Evolutionary conservation across 805 yeast genomes (phyloP).

Genomic region (Yueomyces sinensis): DNA sequence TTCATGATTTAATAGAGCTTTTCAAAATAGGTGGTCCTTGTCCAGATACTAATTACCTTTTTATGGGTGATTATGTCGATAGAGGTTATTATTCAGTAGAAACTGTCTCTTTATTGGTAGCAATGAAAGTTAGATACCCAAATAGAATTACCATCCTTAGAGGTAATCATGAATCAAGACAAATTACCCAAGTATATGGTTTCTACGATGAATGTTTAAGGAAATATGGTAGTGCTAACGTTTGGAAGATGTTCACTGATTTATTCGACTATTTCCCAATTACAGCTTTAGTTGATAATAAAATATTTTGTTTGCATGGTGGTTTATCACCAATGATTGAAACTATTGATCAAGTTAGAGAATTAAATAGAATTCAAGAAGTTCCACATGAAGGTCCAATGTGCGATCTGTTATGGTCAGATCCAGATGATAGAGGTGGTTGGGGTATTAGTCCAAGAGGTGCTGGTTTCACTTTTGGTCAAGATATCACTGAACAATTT

Average conservation of each 20-base stretch:
- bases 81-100: constrained; percentile 74
- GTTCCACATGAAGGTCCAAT: constrained; percentile 97
- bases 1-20: constrained; percentile 85
- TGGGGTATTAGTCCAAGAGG: constrained; percentile 98
- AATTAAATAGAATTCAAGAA: constrained; percentile 82
- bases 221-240: constrained; percentile 84
- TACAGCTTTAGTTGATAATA: constrained; percentile 83
- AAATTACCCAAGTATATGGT: constrained; percentile 92
- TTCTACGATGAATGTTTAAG: constrained; percentile 92
- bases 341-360: constrained; percentile 84
- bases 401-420: constrained; percentile 95
- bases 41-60: constrained; percentile 80
- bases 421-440: constrained; percentile 95
- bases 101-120: constrained; percentile 76
- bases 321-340: constrained; percentile 93
- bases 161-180: constrained; percentile 93
- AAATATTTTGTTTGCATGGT: constrained; percentile 87
- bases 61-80: constrained; percentile 90
- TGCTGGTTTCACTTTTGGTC: constrained; percentile 97
- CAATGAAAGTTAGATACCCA: constrained; percentile 87
- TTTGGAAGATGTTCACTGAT: constrained; percentile 88
- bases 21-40: constrained; percentile 91
- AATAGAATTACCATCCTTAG: constrained; percentile 81
- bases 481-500: constrained; percentile 85
- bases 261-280: constrained; percentile 87